A percentile compares a stretch with the other conserved stretches of the same genome.
Evolutionary conservation across 2,329 filamentous ascomycete species (phyloP).

Genomic region (Madurella mycetomatis): DNA sequence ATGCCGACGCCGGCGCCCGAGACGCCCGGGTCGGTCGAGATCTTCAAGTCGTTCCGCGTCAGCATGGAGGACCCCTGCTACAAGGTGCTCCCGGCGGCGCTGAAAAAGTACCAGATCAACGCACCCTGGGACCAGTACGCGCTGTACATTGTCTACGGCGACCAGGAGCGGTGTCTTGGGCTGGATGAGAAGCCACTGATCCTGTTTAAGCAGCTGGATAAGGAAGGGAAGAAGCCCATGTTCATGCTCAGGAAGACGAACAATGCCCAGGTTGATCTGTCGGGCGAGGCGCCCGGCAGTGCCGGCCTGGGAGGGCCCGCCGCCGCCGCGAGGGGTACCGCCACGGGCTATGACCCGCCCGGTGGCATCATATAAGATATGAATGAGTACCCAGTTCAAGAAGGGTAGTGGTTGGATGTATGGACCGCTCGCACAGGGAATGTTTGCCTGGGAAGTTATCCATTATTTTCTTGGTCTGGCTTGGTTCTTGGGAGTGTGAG

Average conservation of each 20-base stretch:
- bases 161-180: conserved; percentile 89
- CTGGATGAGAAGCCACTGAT: conserved; percentile 92
- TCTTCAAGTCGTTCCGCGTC: conserved; percentile 98
- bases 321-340: conserved; percentile 40
- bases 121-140: conserved; percentile 97
- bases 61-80: conserved; percentile 98
- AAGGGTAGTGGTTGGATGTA: neutral
- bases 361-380: conserved; percentile 53
- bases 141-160: conserved; percentile 97
- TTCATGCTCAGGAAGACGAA: conserved; percentile 85
- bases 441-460: no score
- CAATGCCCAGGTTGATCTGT: conserved; percentile 44
- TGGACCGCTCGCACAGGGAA: neutral
- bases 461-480: no score
- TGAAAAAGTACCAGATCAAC: conserved; percentile 98
- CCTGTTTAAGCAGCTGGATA: conserved; percentile 94
- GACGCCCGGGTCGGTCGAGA: conserved; percentile 71
- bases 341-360: conserved; percentile 52
- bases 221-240: conserved; percentile 97
- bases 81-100: conserved; percentile 89
- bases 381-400: no score
- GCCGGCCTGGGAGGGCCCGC: conserved; percentile 41
- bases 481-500: neutral
- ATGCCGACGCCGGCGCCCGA: conserved; percentile 60
- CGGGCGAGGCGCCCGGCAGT: conserved; percentile 47